Evolutionary conservation across 495 filamentous ascomycete genomes (phyloP).

Genomic region (Rostrohypoxylon terebratum): DNA sequence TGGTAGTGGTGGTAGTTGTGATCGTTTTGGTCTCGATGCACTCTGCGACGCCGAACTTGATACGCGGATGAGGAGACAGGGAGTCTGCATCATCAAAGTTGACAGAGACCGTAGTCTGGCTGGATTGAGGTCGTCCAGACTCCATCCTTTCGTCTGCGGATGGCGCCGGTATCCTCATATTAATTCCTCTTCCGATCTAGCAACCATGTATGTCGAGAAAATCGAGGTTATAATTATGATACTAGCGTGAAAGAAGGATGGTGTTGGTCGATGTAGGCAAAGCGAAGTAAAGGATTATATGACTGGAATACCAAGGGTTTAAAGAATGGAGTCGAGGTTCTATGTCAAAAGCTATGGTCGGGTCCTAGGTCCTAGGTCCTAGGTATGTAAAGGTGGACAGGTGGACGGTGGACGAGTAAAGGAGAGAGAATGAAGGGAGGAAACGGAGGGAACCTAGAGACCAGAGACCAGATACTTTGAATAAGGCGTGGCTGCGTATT

Average conservation of each 20-base stretch:
- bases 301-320: not conserved
- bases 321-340: constrained; percentile 18
- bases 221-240: not conserved
- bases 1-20: constrained; percentile 95
- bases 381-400: too few relatives aligned
- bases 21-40: constrained; percentile 75
- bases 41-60: constrained; percentile 65
- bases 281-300: constrained; percentile 2
- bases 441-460: constrained; percentile 10
- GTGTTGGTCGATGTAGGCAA: constrained; percentile 2
- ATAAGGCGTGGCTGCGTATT: constrained; percentile 9
- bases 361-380: too few relatives aligned
- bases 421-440: constrained; percentile 11
- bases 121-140: constrained; percentile 55
- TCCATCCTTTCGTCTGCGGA: constrained; percentile 51
- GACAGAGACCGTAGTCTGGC: constrained; percentile 59
- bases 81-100: constrained; percentile 59
- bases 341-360: not conserved
- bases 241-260: constrained; percentile 14
- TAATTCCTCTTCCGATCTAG: constrained; percentile 23
- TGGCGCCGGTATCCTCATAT: constrained; percentile 46
- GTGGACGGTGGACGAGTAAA: too few relatives aligned
- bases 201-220: constrained; percentile 42
- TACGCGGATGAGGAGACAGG: constrained; percentile 48
- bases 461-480: not conserved